Evolutionary conservation across 805 yeast genomes (phyloP), one percentile per base, ranked within the genome.

Genomic region (Nakazawaea laoshanensis): DNA sequence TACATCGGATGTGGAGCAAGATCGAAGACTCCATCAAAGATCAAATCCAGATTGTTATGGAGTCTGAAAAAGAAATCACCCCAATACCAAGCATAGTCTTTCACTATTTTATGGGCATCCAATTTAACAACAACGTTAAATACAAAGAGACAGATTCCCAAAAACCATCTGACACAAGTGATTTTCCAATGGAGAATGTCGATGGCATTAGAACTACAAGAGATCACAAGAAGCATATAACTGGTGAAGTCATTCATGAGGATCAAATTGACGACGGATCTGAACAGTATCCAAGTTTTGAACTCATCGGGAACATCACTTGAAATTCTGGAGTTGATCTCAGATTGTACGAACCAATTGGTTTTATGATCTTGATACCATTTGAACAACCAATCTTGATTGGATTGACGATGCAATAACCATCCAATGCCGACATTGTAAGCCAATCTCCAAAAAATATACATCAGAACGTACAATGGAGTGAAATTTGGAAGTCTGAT

Each of bases 21-120:
- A 53, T 84, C 89, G 53, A 83, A 84, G 7, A 84, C 92, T 26
- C 94, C 95, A 52, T 85, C 94, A 55, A 84, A 84, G 19, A 83
- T 78, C 46, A 84, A 65, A 38, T 79, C 78, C 27, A 65, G 55
- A 36, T 73, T 75, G 50, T 65, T 72, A 41, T 71, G 73, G 50
- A 81, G 82, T 35, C 86, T 61, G 58, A 84, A 84, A 67, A 84
- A 84, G 58, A 84, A 84, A 55, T 85, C 95, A 18, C 95, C 95
- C 95, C 95, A 84, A 55, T 84, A 84, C 95, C 95, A 84, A 8
- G 95, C 95, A 50, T 77, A 84, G 50, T 84, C 95, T 52, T 84
- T 83, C 38, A 84, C 87, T 13, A 84, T 87, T 43, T 87, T 69
- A 52, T 84, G 95, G 21, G 94, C 94, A 52, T 85, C 88, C 16